phyloP scores from a whole-genome alignment of 1,139 yeast genomes.

The Taphrina deformans region DNA sequence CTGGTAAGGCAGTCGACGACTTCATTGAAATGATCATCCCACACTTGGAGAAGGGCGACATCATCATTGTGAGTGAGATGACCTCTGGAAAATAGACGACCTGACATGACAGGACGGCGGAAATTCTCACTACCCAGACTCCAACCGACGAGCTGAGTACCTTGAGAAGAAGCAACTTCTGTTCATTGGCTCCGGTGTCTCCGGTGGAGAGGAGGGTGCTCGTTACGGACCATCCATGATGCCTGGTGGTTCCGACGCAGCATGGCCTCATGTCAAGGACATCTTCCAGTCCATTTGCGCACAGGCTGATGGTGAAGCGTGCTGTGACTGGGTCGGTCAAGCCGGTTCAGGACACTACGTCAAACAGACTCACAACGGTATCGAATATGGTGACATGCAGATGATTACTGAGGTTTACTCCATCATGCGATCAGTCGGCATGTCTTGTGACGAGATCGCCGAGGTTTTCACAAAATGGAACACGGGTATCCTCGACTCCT shows the following conservation, averaged over 20 bases:
- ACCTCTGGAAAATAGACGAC: no score
- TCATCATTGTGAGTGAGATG: constrained; percentile 59
- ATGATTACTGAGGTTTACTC: constrained; percentile 97
- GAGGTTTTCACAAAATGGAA: constrained; percentile 92
- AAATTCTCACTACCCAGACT: constrained; percentile 98
- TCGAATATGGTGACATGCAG: constrained; percentile 99
- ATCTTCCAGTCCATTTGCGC: constrained; percentile 97
- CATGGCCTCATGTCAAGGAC: constrained; percentile 97
- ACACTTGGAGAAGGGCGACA: constrained; percentile 91
- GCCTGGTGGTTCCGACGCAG: constrained; percentile 99
- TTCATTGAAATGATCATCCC: constrained; percentile 88
- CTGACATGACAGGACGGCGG: constrained; percentile 69
- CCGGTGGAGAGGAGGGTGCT: constrained; percentile 99
- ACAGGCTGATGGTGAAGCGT: constrained; percentile 96
- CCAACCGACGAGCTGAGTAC: constrained; percentile 94
- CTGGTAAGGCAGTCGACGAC: constrained; percentile 91
- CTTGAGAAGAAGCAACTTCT: constrained; percentile 82
- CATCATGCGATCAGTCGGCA: constrained; percentile 87
- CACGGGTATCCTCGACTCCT: constrained; percentile 95
- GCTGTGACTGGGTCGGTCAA: constrained; percentile 99
- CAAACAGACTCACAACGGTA: constrained; percentile 99
- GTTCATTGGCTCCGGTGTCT: constrained; percentile 98
- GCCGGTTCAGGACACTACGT: constrained; percentile 99
- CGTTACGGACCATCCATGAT: constrained; percentile 98
- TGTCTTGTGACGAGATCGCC: constrained; percentile 88